Conservation (phyloP, 2,329 filamentous ascomycete genomes). For the Triangularia setosa region DNA sequence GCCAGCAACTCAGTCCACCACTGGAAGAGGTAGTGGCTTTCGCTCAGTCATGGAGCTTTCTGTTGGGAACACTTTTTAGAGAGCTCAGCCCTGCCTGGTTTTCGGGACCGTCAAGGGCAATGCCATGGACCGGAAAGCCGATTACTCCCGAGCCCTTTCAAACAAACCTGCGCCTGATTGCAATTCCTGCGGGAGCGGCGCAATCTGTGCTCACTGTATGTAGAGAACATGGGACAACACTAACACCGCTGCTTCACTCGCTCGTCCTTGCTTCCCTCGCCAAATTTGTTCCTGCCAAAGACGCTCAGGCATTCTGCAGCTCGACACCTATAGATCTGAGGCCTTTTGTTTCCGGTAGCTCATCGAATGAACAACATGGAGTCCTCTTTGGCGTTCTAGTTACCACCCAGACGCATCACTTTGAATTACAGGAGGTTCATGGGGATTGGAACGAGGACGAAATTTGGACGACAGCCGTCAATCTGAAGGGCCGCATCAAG, state of each 20-base stretch:
- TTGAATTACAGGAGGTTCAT: constrained; percentile 28
- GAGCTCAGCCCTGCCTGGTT: constrained; percentile 40
- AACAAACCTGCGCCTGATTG: constrained; percentile 37
- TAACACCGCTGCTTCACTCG: constrained; percentile 48
- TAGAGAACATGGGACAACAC: constrained; percentile 39
- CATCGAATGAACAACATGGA: constrained; percentile 28
- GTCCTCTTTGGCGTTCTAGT: constrained; percentile 39
- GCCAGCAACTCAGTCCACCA: constrained; percentile 32
- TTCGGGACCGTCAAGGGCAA: constrained; percentile 19
- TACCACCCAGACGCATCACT: constrained; percentile 33
- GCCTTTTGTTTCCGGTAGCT: constrained; percentile 31
- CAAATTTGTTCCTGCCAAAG: constrained; percentile 32
- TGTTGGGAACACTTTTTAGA: constrained; percentile 39
- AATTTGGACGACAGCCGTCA: constrained; percentile 42
- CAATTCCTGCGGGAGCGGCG: constrained; percentile 31
- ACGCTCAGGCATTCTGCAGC: constrained; percentile 34
- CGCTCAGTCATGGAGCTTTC: constrained; percentile 37
- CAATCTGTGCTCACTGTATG: constrained; percentile 36
- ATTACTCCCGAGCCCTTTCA: constrained; percentile 36
- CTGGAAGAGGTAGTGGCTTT: constrained; percentile 42
- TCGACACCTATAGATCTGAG: constrained; percentile 45
- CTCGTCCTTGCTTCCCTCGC: constrained; percentile 42
- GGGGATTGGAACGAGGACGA: constrained; percentile 14
- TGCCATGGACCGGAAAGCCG: constrained; percentile 38
- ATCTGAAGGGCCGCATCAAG: constrained; percentile 35